Conservation (phyloP, 2,329 filamentous ascomycete species). For the Botrytis pseudocinerea region DNA sequence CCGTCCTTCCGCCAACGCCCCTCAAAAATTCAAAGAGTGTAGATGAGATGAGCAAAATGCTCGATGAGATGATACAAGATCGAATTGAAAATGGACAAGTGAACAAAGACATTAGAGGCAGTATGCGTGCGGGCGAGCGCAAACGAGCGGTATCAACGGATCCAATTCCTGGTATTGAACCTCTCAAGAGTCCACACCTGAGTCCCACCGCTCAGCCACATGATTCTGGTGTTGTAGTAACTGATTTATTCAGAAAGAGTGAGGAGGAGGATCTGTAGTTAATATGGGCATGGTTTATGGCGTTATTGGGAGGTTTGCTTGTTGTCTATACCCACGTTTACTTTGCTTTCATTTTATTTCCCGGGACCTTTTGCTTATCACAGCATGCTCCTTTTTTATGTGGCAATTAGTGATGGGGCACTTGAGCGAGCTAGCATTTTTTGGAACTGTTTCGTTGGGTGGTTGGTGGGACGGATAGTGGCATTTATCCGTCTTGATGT, state of each 20-base stretch:
- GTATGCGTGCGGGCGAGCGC: slow-evolving; percentile 57
- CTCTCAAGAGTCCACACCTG: slow-evolving; percentile 15
- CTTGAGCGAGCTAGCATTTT: slow-evolving; percentile 6
- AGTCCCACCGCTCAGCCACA: slow-evolving; percentile 6
- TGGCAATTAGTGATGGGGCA: slow-evolving; percentile 1
- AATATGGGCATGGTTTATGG: slow-evolving; percentile 4
- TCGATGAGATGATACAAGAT: slow-evolving; percentile 96
- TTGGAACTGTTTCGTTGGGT: neutral
- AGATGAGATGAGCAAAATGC: slow-evolving; percentile 88
- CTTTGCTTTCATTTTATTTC: slow-evolving; percentile 18
- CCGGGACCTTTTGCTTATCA: slow-evolving; percentile 10
- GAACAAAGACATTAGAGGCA: slow-evolving; percentile 65
- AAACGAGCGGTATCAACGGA: slow-evolving; percentile 29
- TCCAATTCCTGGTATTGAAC: slow-evolving; percentile 17
- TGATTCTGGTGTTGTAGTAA: slow-evolving; percentile 19
- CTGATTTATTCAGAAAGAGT: slow-evolving; percentile 17
- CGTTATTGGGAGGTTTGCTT: slow-evolving; percentile 18
- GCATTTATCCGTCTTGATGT: slow-evolving; percentile 15
- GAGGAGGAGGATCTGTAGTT: slow-evolving; percentile 18
- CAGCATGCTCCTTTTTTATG: slow-evolving; percentile 1
- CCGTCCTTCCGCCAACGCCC: slow-evolving; percentile 33
- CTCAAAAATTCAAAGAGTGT: slow-evolving; percentile 59
- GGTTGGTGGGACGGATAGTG: slow-evolving; percentile 8
- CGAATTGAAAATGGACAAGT: slow-evolving; percentile 75
- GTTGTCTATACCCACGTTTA: slow-evolving; percentile 26